phyloP scores from a whole-genome alignment of 1,284 basidiomycete genomes.

The Stygiomarasmius scandens region DNA sequence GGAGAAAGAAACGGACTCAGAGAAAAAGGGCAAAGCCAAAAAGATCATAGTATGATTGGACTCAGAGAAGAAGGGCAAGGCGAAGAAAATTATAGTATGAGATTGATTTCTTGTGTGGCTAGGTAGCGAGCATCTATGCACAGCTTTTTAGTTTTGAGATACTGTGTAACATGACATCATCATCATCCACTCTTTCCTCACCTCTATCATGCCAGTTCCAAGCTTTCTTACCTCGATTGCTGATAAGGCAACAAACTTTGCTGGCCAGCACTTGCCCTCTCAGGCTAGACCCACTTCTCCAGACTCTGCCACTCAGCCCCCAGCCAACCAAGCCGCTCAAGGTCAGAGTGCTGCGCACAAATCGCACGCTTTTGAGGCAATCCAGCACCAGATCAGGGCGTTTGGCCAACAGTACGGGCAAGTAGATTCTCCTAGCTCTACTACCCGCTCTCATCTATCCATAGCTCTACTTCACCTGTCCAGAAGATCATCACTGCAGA shows the following conservation, averaged over 20 bases:
- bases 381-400: constrained; percentile 71
- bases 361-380: constrained; percentile 57
- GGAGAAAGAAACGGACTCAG: too few species aligned
- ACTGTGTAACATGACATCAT: too few species aligned
- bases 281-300: constrained; percentile 38
- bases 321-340: constrained; percentile 42
- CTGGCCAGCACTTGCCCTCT: constrained; percentile 53
- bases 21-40: too few species aligned
- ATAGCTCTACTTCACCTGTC: constrained; percentile 57
- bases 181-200: constrained; percentile 17
- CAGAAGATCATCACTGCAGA: constrained; percentile 77
- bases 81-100: constrained; percentile 68
- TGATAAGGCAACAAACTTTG: constrained; percentile 73
- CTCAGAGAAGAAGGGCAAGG: constrained; percentile 92
- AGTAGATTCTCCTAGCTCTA: constrained; percentile 26
- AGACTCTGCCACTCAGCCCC: constrained; percentile 36
- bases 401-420: constrained; percentile 77
- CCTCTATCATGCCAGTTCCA: constrained; percentile 53
- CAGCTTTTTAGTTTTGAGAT: neutral
- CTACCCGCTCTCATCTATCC: constrained; percentile 16
- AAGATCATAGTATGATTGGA: too few species aligned
- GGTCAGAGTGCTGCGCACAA: constrained; percentile 37
- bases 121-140: neutral
- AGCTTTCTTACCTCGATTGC: constrained; percentile 65
- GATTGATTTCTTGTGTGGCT: neutral